A percentile compares a stretch with the other conserved stretches of the same genome.
phyloP scores from a whole-genome alignment of 768 basidiomycete genomes.

The Megacollybia marginata region DNA sequence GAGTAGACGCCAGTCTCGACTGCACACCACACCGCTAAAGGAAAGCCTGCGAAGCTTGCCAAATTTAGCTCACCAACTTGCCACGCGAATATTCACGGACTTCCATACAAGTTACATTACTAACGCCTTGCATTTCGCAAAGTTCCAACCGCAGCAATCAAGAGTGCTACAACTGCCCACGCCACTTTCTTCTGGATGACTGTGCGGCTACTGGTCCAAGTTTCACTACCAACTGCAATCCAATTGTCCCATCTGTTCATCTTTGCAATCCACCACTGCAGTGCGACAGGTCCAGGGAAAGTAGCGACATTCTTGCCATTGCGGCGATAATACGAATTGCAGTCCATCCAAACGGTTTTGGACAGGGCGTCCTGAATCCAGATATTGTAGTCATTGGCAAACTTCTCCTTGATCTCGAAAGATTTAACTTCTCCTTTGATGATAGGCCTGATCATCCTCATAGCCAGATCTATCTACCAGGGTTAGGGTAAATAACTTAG shows the following conservation, averaged over 20 bases:
- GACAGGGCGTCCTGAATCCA: slow-evolving; percentile 42
- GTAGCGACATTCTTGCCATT: slow-evolving; percentile 34
- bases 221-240: slow-evolving; percentile 2
- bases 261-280: slow-evolving; percentile 40
- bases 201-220: not conserved
- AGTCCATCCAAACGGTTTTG: slow-evolving; percentile 45
- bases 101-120: no score
- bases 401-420: slow-evolving; percentile 39
- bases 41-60: no score
- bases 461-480: slow-evolving; percentile 37
- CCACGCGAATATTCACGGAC: no score
- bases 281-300: slow-evolving; percentile 45
- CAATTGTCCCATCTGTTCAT: slow-evolving; percentile 3
- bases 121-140: no score
- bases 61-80: no score
- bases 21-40: no score
- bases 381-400: slow-evolving; percentile 41
- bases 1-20: no score
- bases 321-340: slow-evolving; percentile 45
- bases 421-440: slow-evolving; percentile 39
- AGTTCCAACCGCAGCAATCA: no score
- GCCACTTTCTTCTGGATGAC: no score
- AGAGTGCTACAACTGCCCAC: no score
- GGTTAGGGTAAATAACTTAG: not conserved
- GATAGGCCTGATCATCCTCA: slow-evolving; percentile 47